Evolutionary conservation across 345 rosid genomes (phyloP).

Genomic region (Excoecaria cochinchinensis): DNA sequence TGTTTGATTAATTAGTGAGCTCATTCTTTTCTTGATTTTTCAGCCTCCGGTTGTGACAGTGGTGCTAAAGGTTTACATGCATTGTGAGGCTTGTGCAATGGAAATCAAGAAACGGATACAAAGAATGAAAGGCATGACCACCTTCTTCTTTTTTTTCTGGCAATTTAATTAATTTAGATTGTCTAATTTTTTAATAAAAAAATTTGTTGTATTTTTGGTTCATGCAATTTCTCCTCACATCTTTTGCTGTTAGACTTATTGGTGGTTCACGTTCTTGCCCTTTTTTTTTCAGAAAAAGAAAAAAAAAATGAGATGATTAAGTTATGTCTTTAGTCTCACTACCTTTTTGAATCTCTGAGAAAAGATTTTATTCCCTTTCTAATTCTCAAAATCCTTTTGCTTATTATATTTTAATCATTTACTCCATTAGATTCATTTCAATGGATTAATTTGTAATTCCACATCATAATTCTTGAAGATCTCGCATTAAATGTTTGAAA

Average conservation of each 20-base stretch:
- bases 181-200: neutral
- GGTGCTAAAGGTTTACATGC: conserved; percentile 83
- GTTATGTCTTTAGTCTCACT: neutral
- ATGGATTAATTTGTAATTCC: conserved; percentile 1
- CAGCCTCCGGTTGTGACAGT: conserved; percentile 67
- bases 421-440: no score
- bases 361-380: conserved; percentile 12
- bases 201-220: neutral
- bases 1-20: neutral
- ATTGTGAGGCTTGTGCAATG: conserved; percentile 91
- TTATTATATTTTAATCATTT: conserved; percentile 1
- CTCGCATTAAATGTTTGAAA: neutral
- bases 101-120: conserved; percentile 84
- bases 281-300: neutral
- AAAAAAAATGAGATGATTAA: neutral
- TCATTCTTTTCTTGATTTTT: conserved; percentile 12
- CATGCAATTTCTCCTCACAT: conserved; percentile 1
- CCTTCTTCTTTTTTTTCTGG: neutral
- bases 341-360: conserved; percentile 20
- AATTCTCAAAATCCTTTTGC: conserved; percentile 4
- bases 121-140: conserved; percentile 69
- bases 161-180: neutral
- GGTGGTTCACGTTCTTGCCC: conserved; percentile 5
- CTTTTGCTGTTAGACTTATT: neutral
- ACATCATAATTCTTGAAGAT: neutral